Conservation (phyloP, 2,329 filamentous ascomycete species). For the Chalaropsis ovoidea region DNA sequence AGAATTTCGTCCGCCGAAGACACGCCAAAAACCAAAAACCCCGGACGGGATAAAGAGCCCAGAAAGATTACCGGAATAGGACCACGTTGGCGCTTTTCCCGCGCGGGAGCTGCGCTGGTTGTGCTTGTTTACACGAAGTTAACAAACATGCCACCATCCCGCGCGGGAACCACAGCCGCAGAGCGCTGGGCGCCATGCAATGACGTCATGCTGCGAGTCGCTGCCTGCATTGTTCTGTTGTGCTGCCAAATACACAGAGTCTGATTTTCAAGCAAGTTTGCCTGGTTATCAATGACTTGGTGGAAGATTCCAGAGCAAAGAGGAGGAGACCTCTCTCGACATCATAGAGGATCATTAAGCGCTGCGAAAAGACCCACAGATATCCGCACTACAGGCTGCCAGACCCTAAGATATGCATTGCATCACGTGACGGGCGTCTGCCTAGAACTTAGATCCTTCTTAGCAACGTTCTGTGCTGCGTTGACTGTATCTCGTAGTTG, state of each 20-base stretch:
- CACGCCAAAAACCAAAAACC: not conserved
- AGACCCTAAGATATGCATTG: not conserved
- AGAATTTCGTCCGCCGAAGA: not conserved
- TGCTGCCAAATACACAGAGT: too few species aligned
- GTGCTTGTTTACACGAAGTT: not conserved
- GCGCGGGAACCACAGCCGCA: not conserved
- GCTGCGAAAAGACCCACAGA: not conserved
- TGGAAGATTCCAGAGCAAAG: not conserved
- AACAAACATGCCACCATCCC: not conserved
- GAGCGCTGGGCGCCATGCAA: too few species aligned
- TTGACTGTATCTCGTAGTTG: not conserved
- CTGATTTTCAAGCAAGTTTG: too few species aligned
- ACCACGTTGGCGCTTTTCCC: conserved; percentile 1
- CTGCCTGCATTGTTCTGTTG: not conserved
- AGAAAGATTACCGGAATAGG: not conserved
- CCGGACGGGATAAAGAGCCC: not conserved
- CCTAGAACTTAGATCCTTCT: not conserved
- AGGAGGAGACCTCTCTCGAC: not conserved
- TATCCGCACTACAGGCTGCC: not conserved
- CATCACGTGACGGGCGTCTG: not conserved
- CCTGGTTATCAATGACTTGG: too few species aligned
- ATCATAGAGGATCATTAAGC: not conserved
- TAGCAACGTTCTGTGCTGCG: not conserved
- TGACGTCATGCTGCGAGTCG: not conserved
- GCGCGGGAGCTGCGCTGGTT: not conserved